A percentile compares a stretch with the other conserved stretches of the same genome.
phyloP scores from a whole-genome alignment of 1,139 yeast genomes.

The Suhomyces maxii region DNA sequence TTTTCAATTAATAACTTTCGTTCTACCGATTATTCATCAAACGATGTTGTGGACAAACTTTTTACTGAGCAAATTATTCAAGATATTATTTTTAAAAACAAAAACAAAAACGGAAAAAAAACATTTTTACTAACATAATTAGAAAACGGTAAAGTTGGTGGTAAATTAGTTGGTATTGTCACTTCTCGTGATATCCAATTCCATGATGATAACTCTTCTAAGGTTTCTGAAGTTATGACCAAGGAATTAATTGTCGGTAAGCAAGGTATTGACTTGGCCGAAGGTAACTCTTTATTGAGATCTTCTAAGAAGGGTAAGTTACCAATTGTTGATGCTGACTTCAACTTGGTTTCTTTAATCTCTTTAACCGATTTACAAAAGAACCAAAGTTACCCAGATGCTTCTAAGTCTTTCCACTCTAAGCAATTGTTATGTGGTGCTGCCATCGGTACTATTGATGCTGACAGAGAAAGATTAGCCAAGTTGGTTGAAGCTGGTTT shows the following conservation, averaged over 20 bases:
- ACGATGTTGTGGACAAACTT: conserved; percentile 91
- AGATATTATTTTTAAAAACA: neutral
- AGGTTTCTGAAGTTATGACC: conserved; percentile 84
- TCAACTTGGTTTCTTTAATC: conserved; percentile 80
- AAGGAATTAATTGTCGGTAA: conserved; percentile 81
- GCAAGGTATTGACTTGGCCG: conserved; percentile 74
- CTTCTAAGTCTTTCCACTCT: conserved; percentile 89
- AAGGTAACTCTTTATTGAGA: conserved; percentile 90
- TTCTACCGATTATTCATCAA: conserved; percentile 96
- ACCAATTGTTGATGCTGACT: conserved; percentile 80
- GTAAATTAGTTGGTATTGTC: conserved; percentile 89
- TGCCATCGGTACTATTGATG: conserved; percentile 90
- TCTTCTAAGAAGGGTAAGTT: conserved; percentile 95
- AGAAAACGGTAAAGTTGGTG: conserved; percentile 86
- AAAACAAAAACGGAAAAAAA: too few relatives aligned
- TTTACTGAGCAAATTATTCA: conserved; percentile 13
- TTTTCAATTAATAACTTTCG: conserved; percentile 82
- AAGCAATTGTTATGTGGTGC: conserved; percentile 99
- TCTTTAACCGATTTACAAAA: conserved; percentile 97
- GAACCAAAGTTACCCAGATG: conserved; percentile 90
- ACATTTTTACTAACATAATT: conserved; percentile 27
- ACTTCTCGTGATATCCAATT: conserved; percentile 98
- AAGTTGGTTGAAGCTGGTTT: conserved; percentile 94
- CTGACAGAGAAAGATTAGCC: conserved; percentile 81
- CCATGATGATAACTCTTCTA: conserved; percentile 67